These are phyloP conservation scores for Hypomyces perniciosus DNA, from an alignment of 2,329 filamentous ascomycete genomes.

Conservation along the genomic window DNA sequence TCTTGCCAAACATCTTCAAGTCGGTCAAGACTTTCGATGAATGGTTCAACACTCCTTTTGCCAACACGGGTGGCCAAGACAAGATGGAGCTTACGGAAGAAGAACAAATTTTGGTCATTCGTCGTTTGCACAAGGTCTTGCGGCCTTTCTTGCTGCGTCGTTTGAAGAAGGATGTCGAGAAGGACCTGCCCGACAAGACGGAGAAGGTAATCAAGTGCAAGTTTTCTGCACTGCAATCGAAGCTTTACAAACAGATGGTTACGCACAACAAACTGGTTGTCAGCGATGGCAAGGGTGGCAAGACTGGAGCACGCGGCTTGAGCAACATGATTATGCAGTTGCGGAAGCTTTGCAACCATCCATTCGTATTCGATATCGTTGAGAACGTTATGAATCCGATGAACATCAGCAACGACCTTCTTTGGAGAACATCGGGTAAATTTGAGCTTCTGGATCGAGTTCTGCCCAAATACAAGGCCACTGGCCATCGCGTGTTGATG, in stretches of 20 bases:
- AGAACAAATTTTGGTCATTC: constrained; percentile 97
- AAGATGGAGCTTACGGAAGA: constrained; percentile 99
- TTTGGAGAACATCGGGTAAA: constrained; percentile 95
- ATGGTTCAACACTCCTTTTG: constrained; percentile 99
- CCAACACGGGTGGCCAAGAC: constrained; percentile 95
- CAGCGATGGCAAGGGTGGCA: constrained; percentile 90
- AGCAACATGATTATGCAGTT: constrained; percentile 99
- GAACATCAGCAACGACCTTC: constrained; percentile 80
- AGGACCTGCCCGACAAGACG: constrained; percentile 96
- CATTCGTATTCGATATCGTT: constrained; percentile 96
- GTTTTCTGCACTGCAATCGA: constrained; percentile 88
- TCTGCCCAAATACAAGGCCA: constrained; percentile 85
- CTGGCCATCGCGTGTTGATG: constrained; percentile 93
- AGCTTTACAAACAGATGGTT: constrained; percentile 95
- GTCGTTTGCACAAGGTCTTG: constrained; percentile 94
- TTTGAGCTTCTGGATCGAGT: constrained; percentile 93
- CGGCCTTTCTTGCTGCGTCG: constrained; percentile 95
- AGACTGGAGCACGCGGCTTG: constrained; percentile 85
- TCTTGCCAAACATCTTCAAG: constrained; percentile 97
- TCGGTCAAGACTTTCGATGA: constrained; percentile 98
- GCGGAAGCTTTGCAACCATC: constrained; percentile 97
- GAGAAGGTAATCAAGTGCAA: constrained; percentile 99
- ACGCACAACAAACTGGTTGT: constrained; percentile 93
- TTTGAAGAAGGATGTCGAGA: constrained; percentile 99
- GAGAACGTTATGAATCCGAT: constrained; percentile 96